Evolutionary conservation across 345 rosid genomes (phyloP), one percentile per base, ranked within the genome.

Genomic region (Microthlaspi erraticum): DNA sequence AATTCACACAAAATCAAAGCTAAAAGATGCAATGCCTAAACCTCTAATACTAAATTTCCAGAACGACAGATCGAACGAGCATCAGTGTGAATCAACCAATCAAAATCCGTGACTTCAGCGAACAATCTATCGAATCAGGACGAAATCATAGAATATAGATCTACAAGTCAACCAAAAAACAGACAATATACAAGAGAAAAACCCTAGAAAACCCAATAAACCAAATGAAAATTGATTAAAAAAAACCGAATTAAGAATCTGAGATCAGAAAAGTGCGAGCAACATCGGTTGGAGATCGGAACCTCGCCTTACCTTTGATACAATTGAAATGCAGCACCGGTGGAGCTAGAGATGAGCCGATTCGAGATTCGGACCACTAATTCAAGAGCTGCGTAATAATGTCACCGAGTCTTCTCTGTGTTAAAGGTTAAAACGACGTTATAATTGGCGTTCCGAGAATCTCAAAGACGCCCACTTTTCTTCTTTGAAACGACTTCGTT

Each of bases 81-180:
- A 11, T 11, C 14, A 42, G 23, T 18, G 44, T 58, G 52, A 73
- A 66, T 50, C 60, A 58, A 66, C 32, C 72, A 52, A 4, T 5
- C 1, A 33, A 65, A 73, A 73, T 2, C 50, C 37, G 10, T 32
- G 18, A 50, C 9, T 31, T 20, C 3, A 33, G 36, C 29, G 42
- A 56, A 3, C 0, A 54, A 37, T 37, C 5, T 19, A 20, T n/a
- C 5, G 11, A 52, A 75, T 34, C 8, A 53, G 61, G 36, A 60
- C 16, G 34, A 34, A 42, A 68, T 74, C 78, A 74, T 0, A 58
- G 48, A 20, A 33, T 17, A 17, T 13, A 52, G 74, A 61, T 75
- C 74, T 60, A 48, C 23, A 69, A 63, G 71, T 70, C 79, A 76
- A 75, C 69, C 54, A 44, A n/a, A 39, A 13, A 62, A 50, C 70